A percentile compares a stretch with the other conserved stretches of the same genome.
These are phyloP conservation scores for Xylaria sp. DNA, from an alignment of 2,329 filamentous ascomycete species.

Conservation along the genomic window DNA sequence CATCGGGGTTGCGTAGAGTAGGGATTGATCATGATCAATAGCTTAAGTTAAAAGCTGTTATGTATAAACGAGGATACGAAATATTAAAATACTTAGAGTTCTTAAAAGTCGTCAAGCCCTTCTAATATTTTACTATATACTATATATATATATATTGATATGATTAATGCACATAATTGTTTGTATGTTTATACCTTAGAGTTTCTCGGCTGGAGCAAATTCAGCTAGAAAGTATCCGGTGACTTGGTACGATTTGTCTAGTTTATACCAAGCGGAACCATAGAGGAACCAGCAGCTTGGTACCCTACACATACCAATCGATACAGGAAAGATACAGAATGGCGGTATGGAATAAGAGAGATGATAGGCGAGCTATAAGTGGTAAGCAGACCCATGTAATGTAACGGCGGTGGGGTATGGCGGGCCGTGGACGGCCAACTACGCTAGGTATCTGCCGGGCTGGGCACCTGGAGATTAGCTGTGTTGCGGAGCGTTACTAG, in stretches of 20 bases:
- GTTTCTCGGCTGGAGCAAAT: too few species aligned
- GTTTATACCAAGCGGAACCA: neutral
- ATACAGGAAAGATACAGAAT: neutral
- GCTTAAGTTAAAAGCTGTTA: neutral
- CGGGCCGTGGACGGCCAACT: conserved; percentile 24
- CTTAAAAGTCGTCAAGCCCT: too few species aligned
- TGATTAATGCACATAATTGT: too few species aligned
- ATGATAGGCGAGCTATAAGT: conserved; percentile 3
- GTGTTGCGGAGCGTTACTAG: neutral
- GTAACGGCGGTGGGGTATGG: conserved; percentile 10
- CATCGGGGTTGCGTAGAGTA: neutral
- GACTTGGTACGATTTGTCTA: neutral
- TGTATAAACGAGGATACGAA: neutral
- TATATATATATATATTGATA: too few species aligned
- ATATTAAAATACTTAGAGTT: neutral
- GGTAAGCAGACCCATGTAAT: conserved; percentile 5
- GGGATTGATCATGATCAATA: too few species aligned
- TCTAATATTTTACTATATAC: too few species aligned
- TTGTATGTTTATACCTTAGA: too few species aligned
- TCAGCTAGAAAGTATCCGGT: neutral
- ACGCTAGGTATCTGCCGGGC: neutral
- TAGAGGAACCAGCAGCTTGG: neutral
- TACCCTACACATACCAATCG: neutral
- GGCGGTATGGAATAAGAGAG: conserved; percentile 4
- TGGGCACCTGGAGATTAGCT: neutral